Evolutionary conservation across 306 rosid species (phyloP), one percentile per base, ranked within the genome.

Genomic region (Macrotyloma uniflorum): DNA sequence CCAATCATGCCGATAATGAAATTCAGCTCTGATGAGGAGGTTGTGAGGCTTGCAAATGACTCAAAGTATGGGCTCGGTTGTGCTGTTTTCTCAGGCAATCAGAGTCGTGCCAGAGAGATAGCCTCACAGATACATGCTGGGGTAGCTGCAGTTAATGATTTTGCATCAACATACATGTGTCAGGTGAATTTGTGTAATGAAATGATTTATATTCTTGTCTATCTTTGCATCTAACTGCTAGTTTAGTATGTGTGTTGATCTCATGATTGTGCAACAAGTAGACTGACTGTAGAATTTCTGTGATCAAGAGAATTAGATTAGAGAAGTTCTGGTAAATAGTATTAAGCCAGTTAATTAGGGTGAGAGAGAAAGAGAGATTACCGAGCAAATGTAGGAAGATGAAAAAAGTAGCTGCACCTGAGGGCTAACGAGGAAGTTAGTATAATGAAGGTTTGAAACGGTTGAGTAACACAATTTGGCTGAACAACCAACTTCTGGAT

Each of bases 1-100:
- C 98, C 97, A 57, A 89, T 93, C 80, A 83, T 93, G 93, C 97
- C 95, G 18, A 87, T 93, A 84, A 91, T 89, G 98, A 88, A 91
- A 83, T 91, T 93, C 79, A 88, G 87, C 85, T 86, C 97, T 11
- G 98, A 93, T 66, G 98, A 89, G 57, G 97, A 91, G 87, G 97
- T 67, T 28, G 78, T 93, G 80, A 83, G 32, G 76, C 98, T 93
- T 20, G 97, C 98, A 61, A 93, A 93, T 88, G 97, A 93, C 76
- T 91, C 98, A 28, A 90, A 79, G 72, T 93, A 89, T 72, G 98
- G 97, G 40, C 97, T 93, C 45, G 98, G 98, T 42, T 93, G 97
- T 78, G 90, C 97, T 76, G 95, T 93, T 72, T 93, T 93, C 77
- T 91, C 97, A 19, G 95, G 97, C 72, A 89, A 79, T 77, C 90